These are phyloP conservation scores for Mycena citricolor DNA, from an alignment of 1,284 basidiomycete species.

Conservation along the genomic window DNA sequence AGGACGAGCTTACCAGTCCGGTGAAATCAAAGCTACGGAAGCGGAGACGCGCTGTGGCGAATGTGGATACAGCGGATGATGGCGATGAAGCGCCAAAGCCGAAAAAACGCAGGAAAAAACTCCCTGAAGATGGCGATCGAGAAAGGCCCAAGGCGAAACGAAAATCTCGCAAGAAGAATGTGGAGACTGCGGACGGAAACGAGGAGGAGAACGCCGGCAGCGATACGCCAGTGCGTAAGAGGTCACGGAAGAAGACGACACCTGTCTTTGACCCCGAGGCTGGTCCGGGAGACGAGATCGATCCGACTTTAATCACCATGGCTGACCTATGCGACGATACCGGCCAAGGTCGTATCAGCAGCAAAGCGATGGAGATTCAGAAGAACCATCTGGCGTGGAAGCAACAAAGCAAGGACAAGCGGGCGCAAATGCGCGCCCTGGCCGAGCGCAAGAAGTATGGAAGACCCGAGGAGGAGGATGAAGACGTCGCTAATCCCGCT, in stretches of 20 bases:
- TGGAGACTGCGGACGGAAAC: no score
- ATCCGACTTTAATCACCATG: conserved; percentile 78
- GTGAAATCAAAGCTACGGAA: conserved; percentile 22
- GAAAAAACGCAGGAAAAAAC: no score
- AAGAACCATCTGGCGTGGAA: conserved; percentile 71
- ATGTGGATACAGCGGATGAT: background rate
- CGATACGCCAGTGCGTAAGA: background rate
- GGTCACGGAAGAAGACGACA: conserved; percentile 32
- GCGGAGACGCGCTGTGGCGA: no score
- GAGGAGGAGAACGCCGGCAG: no score
- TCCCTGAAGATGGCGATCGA: no score
- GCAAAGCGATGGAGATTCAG: conserved; percentile 65
- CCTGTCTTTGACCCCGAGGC: conserved; percentile 55
- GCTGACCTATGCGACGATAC: conserved; percentile 70
- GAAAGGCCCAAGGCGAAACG: no score
- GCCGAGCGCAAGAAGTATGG: conserved; percentile 78
- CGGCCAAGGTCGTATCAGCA: conserved; percentile 72
- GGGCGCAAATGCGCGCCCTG: conserved; percentile 54
- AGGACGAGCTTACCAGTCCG: conserved; percentile 33
- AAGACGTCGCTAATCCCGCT: conserved; percentile 30
- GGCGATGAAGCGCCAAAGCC: no score
- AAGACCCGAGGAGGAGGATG: conserved; percentile 45
- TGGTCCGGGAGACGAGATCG: conserved; percentile 70
- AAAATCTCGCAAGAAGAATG: conserved; percentile 22
- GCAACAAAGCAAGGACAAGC: conserved; percentile 58